phyloP scores from a whole-genome alignment of 1,139 yeast species.

The Casaregolazyma suthepensis region DNA sequence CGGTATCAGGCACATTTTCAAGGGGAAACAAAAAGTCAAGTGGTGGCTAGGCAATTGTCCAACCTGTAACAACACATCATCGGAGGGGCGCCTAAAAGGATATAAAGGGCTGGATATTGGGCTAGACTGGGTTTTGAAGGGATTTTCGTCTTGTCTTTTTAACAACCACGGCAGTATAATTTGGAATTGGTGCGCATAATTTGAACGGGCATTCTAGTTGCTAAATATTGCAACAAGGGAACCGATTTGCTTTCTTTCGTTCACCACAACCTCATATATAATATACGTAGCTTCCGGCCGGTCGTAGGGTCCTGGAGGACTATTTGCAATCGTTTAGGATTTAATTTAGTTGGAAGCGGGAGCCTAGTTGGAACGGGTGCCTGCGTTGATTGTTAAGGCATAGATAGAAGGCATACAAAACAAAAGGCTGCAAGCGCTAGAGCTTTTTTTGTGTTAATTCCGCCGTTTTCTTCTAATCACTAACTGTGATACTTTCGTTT shows the following conservation, averaged over 20 bases:
- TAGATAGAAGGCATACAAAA: too few relatives aligned
- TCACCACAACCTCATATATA: background rate
- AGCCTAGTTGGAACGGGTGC: background rate
- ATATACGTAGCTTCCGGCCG: background rate
- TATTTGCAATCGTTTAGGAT: background rate
- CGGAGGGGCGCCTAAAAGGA: background rate
- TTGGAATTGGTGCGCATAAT: background rate
- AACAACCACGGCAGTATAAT: background rate
- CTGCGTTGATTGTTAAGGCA: background rate
- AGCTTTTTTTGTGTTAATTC: too few relatives aligned
- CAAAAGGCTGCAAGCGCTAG: background rate
- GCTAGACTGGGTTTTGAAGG: background rate
- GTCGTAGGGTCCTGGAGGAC: background rate
- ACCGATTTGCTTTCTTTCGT: background rate
- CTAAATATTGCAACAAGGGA: background rate
- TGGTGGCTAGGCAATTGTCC: background rate
- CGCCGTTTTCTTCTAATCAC: background rate
- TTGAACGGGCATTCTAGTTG: background rate
- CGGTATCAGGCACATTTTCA: background rate
- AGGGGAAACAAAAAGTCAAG: background rate
- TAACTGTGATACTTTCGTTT: background rate
- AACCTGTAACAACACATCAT: background rate
- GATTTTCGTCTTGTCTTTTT: background rate
- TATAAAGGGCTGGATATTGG: background rate
- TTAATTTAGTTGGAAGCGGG: background rate